Evolutionary conservation across 371 early-diverging fungal genomes (phyloP), one percentile per base, ranked within the genome.

Genomic region (Batkoa obscura): DNA sequence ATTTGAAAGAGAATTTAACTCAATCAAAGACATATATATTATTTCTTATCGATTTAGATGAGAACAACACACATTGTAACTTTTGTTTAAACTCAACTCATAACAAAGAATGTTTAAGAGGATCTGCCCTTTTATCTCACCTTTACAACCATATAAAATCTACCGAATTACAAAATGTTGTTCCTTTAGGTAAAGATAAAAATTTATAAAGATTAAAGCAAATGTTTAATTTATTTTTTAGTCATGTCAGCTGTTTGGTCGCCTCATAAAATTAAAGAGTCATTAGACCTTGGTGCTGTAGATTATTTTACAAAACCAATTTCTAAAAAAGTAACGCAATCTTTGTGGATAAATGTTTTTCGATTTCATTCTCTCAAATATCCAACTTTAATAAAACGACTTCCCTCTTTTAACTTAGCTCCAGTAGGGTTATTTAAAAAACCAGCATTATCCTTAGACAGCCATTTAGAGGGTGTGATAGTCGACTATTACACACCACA

Each of bases 151-250:
- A 6, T 6, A 13, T 17, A 17, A 36, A 36, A 6, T 50, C 41
- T 5, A 5, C 5, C 8, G 41, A 39, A 8, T 8, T 39, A 8
- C 5, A n/a, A 5, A 34, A 50, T 34, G 30, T 50, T 10, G 50
- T 50, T 34, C 50, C 50, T 3, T 31, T 50, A 50, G 50, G 50
- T 50, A 50, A 36, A 3, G n/a, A n/a, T n/a, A n/a, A n/a, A n/a
- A n/a, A n/a, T n/a, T n/a, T n/a, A 12, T 8, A 31, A 4, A 5
- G 17, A 31, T n/a, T 12, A 36, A 2, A 9, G 5, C 50, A 10
- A 4, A 3, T 13, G 5, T 8, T 39, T 39, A 39, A 36, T 34
- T 31, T 5, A 31, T 10, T 34, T 50, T 46, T 31, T 50, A 50
- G 50, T 50, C 4, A 50, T 50, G 50, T 17, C 50, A 13, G 4